Evolutionary conservation across 805 yeast genomes (phyloP), one percentile per base, ranked within the genome.

Genomic region (Lipomyces orientalis): DNA sequence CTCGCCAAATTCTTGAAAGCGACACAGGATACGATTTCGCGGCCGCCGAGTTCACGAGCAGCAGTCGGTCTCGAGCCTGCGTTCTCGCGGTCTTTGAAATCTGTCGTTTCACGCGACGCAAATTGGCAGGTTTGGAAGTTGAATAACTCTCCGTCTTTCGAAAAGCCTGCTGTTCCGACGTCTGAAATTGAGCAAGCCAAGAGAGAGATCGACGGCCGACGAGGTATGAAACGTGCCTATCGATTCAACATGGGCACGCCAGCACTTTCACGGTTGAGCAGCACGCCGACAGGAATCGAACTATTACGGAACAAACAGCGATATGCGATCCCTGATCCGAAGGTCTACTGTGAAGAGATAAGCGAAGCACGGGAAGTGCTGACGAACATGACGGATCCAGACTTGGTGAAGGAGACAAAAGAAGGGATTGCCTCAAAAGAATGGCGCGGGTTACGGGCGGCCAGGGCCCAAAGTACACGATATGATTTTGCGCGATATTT

Each of bases 371-470:
- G 14, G 66, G 68, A 43, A 46, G 34, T 62, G 22, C 62, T 64
- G 51, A 63, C 35, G 16, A 58, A 51, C 49, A 69, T 58, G 4
- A 49, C 39, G 16, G 61, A 67, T 25, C 62, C 73, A 8, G 76
- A 77, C 0, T 73, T 70, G 60, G 78, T 76, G 52, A 65, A 67
- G 7, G 76, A 75, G 1, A 57, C 43, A 34, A 31, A 61, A 35
- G 69, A 66, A 33, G 54, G 56, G 29, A 43, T 71, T 2, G 73
- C 72, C 7, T 66, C 79, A 1, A 64, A 71, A 22, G 77, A 76
- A 29, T 84, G 87, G 87, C 81, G 81, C 62, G 80, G 80, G 0
- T 69, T 84, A 54, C 78, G 87, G 62, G 73, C 79, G 4, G 77
- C 83, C 2, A 74, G 86, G 67, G 76, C 65, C 25, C 63, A 76